Evolutionary conservation across 768 basidiomycete genomes (phyloP), one percentile per base, ranked within the genome.

Genomic region (Podaxis sp.): DNA sequence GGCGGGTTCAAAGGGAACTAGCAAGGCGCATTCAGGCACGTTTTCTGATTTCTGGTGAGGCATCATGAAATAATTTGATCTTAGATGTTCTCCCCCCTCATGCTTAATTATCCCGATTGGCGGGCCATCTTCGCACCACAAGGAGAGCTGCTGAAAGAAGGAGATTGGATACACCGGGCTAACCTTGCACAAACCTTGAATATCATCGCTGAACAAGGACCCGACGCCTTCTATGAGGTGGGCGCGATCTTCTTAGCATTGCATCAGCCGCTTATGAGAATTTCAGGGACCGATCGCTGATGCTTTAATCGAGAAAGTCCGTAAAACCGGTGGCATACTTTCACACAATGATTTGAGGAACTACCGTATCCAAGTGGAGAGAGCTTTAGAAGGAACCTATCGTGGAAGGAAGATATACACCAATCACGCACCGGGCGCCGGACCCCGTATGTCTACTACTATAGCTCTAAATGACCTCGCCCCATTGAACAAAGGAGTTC

Each of bases 201-300:
- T 6, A 76, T 71, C 9, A 88, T 99, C 60, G 92, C 94, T 35
- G 72, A 79, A 57, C 77, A 89, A 52, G 97, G 96, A 0, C 74
- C 92, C 1, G 82, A 83, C 57, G 92, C 85, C 1, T 93, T 98
- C 72, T 98, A 98, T 73, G 79, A 82, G 74, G 89, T 87, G 66
- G 37, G 44, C 9, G 59, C 71, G 64, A 62, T 62, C 21, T 57
- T 59, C 55, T 35, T 35, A 50, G 27, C 13, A 50, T 52, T 58
- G 40, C 48, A 63, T 23, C 32, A 3, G 55, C 61, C 61, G 60
- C 59, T 67, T 63, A 57, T 56, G 48, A 57, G 58, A 59, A 32
- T 38, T 11, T 27, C 55, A 91, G 84, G 95, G 95, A 9, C 78
- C 85, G 25, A 90, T 98, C 65, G 93, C 94, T 14, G 83, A 93